Conservation (phyloP, 768 basidiomycete species). For the Auricularia auricula-judae region DNA sequence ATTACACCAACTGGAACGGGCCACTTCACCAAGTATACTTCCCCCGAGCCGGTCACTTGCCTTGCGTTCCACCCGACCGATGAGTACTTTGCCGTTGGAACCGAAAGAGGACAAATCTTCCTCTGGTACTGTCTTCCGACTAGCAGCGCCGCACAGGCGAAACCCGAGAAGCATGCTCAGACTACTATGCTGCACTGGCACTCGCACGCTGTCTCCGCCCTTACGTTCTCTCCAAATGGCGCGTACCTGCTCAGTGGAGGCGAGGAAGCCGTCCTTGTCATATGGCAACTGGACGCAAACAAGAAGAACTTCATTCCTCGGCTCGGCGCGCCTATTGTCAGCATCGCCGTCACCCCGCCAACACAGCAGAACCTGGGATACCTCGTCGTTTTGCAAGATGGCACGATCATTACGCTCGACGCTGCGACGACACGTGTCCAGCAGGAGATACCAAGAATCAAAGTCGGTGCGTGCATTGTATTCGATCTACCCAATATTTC, state of each 20-base stretch:
- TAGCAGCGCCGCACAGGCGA: constrained; percentile 32
- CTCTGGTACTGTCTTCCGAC: constrained; percentile 83
- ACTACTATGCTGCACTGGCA: constrained; percentile 94
- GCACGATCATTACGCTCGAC: constrained; percentile 65
- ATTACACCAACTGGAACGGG: constrained; percentile 42
- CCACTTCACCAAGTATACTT: constrained; percentile 72
- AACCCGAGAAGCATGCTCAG: constrained; percentile 60
- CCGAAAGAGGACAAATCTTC: constrained; percentile 70
- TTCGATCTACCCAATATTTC: constrained; percentile 4
- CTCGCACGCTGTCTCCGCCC: constrained; percentile 79
- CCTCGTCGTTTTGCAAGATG: constrained; percentile 71
- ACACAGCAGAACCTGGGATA: constrained; percentile 63
- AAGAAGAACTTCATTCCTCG: constrained; percentile 89
- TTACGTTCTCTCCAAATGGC: constrained; percentile 83
- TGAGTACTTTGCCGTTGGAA: constrained; percentile 93
- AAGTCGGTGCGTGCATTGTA: constrained; percentile 43
- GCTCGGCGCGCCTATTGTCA: constrained; percentile 75
- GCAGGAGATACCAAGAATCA: constrained; percentile 64
- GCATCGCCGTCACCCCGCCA: constrained; percentile 47
- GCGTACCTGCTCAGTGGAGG: constrained; percentile 90
- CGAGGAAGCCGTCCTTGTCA: constrained; percentile 90
- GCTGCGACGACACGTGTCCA: constrained; percentile 62
- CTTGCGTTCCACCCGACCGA: constrained; percentile 81
- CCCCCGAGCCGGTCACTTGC: constrained; percentile 70
- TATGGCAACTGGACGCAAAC: constrained; percentile 88